phyloP scores from a whole-genome alignment of 1,284 basidiomycete genomes.

The Cutaneotrichosporon cavernicola region DNA sequence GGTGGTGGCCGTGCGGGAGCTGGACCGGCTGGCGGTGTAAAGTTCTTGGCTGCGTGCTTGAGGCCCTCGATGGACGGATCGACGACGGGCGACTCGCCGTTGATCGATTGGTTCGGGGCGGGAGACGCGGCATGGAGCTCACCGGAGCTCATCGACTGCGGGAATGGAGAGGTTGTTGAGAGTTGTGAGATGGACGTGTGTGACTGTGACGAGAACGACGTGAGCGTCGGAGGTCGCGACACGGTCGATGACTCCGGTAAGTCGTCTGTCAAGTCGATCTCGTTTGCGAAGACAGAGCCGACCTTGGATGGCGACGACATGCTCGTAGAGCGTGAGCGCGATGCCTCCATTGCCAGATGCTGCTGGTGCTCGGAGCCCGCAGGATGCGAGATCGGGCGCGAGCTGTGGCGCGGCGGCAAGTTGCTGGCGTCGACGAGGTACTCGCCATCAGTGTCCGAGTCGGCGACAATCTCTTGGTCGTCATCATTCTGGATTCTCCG shows the following conservation, averaged over 20 bases:
- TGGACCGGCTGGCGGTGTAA: not conserved
- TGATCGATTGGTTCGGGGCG: constrained; percentile 8
- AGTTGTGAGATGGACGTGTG: constrained; percentile 12
- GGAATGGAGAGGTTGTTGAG: constrained; percentile 13
- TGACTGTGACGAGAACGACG: constrained; percentile 16
- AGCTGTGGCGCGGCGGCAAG: constrained; percentile 10
- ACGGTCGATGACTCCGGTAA: constrained; percentile 7
- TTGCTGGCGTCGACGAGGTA: not conserved
- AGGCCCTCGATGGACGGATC: constrained; percentile 15
- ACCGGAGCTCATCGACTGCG: constrained; percentile 7
- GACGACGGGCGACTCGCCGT: constrained; percentile 13
- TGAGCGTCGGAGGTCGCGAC: constrained; percentile 13
- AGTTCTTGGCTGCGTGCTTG: constrained; percentile 19
- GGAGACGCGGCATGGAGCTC: constrained; percentile 4
- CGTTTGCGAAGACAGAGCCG: constrained; percentile 35
- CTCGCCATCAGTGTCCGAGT: constrained; percentile 44
- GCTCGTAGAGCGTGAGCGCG: constrained; percentile 13
- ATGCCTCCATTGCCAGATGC: not conserved
- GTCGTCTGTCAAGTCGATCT: constrained; percentile 32
- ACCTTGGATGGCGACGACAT: constrained; percentile 21
- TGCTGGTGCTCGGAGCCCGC: not conserved
- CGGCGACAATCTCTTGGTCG: constrained; percentile 40
- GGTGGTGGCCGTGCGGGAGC: constrained; percentile 14
- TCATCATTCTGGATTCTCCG: constrained; percentile 31
- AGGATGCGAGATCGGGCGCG: constrained; percentile 20